These are phyloP conservation scores for Metschnikowia continentalis DNA, from an alignment of 805 yeast species.

Conservation along the genomic window DNA sequence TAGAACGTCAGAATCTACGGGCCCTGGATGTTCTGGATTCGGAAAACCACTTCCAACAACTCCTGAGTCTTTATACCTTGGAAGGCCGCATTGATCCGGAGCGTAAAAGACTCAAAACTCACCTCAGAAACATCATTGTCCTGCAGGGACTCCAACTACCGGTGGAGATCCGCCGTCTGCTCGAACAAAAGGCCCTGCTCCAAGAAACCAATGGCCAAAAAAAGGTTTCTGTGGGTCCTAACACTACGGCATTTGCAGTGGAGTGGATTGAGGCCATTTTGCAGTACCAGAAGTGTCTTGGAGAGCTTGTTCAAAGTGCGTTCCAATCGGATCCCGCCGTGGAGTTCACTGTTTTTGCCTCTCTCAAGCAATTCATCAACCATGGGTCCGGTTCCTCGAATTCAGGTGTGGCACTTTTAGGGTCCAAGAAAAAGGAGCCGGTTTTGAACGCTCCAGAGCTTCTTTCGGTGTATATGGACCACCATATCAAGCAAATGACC, in stretches of 20 bases:
- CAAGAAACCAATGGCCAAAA: conserved; percentile 4
- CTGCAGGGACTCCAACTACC: conserved; percentile 43
- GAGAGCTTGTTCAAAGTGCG: conserved; percentile 42
- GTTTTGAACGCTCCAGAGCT: conserved; percentile 35
- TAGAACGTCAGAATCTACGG: background rate
- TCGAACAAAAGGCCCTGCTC: conserved; percentile 11
- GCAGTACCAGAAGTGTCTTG: conserved; percentile 48
- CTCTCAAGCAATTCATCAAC: conserved; percentile 62
- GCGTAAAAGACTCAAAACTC: conserved; percentile 44
- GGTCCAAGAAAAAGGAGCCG: conserved; percentile 40
- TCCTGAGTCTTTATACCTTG: conserved; percentile 47
- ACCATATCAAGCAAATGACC: conserved; percentile 32
- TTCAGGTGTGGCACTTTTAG: conserved; percentile 22
- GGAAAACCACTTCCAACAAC: conserved; percentile 28
- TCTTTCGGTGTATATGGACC: conserved; percentile 39
- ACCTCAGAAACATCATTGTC: conserved; percentile 45
- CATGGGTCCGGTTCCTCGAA: conserved; percentile 18
- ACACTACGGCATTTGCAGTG: conserved; percentile 51
- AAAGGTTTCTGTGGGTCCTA: conserved; percentile 8
- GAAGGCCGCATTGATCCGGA: conserved; percentile 52
- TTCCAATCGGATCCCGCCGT: conserved; percentile 48
- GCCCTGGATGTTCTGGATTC: too few relatives aligned
- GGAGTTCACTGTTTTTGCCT: conserved; percentile 52
- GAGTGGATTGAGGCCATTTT: conserved; percentile 64
- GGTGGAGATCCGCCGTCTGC: conserved; percentile 14